Evolutionary conservation across 1,284 basidiomycete species (phyloP), one percentile per base, ranked within the genome.

Genomic region (Puccinia novopanici): DNA sequence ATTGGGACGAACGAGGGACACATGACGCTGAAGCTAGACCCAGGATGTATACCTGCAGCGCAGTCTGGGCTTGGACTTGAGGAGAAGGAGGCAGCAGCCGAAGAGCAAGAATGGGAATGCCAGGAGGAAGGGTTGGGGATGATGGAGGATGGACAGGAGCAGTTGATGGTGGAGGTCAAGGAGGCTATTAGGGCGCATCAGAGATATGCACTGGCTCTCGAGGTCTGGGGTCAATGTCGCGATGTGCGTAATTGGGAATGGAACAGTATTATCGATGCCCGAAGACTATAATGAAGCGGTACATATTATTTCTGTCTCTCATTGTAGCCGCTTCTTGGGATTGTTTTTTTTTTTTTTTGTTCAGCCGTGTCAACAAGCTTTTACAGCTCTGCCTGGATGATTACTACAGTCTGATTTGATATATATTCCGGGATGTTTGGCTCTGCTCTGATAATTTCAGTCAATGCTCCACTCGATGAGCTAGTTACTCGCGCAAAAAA

Each of bases 231-330:
- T 17, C 15, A 27, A 8, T 45, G 54, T 9, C 30, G 27, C 40
- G 55, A 74, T 40, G 37, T 59, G 9, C 59, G 74, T 45, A 40
- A 65, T 27, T 75, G 74, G 74, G 59, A 65, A 13, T 75, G 74
- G 73, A 61, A 27, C 42, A 50, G 37, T 45, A 50, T 65, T 10
- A 61, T 52, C 30, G 74, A 75, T 45, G 61, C 63, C 40, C 55
- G 61, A 75, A 75, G 27, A 37, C 42, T 75, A 15, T 73, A 40
- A 55, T n/a, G n/a, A n/a, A n/a, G n/a, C n/a, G n/a, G n/a, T n/a
- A n/a, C n/a, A n/a, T n/a, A n/a, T n/a, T n/a, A n/a, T n/a, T n/a
- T n/a, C n/a, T n/a, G n/a, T n/a, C n/a, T n/a, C n/a, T n/a, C n/a
- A n/a, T n/a, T n/a, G n/a, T n/a, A n/a, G n/a, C n/a, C n/a, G n/a